Percentiles rank a stretch among this genome's conserved stretches.
Conservation (phyloP, 2,329 filamentous ascomycete species). For the Arthroderma uncinatum region DNA sequence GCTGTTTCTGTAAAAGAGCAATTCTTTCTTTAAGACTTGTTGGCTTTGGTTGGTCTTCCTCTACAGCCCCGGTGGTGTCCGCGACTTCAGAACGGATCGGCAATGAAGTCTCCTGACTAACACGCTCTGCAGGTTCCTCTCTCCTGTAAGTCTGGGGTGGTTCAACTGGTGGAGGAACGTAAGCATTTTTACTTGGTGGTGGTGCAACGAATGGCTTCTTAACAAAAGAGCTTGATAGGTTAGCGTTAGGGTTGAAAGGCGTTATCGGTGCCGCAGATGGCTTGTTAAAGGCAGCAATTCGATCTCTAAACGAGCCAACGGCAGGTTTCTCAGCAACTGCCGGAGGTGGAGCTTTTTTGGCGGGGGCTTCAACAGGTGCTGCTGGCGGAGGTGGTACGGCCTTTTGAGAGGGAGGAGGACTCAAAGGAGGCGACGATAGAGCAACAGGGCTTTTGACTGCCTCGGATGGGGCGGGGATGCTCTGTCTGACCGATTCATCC, state of each 20-base stretch:
- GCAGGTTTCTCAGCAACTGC: constrained; percentile 59
- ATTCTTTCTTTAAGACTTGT: constrained; percentile 92
- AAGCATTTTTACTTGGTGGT: constrained; percentile 84
- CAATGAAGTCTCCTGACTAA: constrained; percentile 24
- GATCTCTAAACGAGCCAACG: constrained; percentile 75
- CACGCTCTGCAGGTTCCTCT: constrained; percentile 57
- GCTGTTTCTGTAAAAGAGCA: constrained; percentile 84
- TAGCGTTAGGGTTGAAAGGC: constrained; percentile 72
- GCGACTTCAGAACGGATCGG: constrained; percentile 20
- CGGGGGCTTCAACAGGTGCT: constrained; percentile 17
- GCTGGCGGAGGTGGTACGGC: constrained; percentile 26
- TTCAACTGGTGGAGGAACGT: constrained; percentile 63
- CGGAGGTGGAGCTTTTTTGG: constrained; percentile 50
- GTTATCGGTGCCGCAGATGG: constrained; percentile 69
- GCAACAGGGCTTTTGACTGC: constrained; percentile 11
- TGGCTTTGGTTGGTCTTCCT: constrained; percentile 73
- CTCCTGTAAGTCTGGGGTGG: constrained; percentile 66
- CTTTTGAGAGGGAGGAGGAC: constrained; percentile 21
- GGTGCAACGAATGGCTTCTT: constrained; percentile 96
- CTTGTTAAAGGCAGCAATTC: constrained; percentile 96
- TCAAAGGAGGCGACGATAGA: constrained; percentile 15
- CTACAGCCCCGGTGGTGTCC: constrained; percentile 40
- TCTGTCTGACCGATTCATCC: neutral
- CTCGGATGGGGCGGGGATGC: constrained; percentile 17
- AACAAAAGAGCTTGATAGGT: constrained; percentile 58